Evolutionary conservation across 345 rosid genomes (phyloP).

Genomic region (Nasturtium officinale): DNA sequence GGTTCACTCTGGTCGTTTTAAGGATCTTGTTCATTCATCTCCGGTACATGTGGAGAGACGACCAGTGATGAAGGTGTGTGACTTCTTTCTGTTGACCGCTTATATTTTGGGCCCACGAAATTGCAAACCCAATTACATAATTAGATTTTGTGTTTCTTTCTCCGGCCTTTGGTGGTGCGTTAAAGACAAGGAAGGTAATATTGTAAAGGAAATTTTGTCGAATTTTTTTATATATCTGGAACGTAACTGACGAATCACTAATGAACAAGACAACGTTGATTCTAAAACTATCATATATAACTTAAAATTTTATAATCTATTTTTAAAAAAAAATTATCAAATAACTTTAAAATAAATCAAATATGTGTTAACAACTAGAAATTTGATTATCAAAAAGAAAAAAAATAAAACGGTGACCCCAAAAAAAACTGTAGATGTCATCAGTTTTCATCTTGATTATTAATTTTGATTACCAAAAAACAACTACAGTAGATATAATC

Average conservation of each 20-base stretch:
- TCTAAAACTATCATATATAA: no score
- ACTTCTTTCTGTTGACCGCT: constrained; percentile 21
- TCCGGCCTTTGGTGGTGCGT: constrained; percentile 12
- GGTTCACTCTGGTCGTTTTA: constrained; percentile 5
- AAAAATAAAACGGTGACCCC: no score
- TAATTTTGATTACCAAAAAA: no score
- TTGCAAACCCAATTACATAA: neutral
- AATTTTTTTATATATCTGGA: neutral
- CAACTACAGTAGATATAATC: no score
- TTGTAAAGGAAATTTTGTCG: neutral
- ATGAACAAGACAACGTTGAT: neutral
- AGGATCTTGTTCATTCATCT: neutral
- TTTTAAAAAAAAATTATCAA: no score
- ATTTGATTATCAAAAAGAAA: no score
- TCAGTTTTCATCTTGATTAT: no score
- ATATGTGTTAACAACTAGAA: no score
- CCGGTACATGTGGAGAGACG: constrained; percentile 43
- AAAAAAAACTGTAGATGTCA: no score
- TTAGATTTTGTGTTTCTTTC: neutral
- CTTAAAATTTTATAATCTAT: no score
- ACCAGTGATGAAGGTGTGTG: constrained; percentile 9
- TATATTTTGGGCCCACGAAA: constrained; percentile 27
- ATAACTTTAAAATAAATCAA: no score
- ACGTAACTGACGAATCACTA: neutral
- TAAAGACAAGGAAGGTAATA: neutral